Evolutionary conservation across 441 rosid species (phyloP).

Genomic region (Viola pubescens): DNA sequence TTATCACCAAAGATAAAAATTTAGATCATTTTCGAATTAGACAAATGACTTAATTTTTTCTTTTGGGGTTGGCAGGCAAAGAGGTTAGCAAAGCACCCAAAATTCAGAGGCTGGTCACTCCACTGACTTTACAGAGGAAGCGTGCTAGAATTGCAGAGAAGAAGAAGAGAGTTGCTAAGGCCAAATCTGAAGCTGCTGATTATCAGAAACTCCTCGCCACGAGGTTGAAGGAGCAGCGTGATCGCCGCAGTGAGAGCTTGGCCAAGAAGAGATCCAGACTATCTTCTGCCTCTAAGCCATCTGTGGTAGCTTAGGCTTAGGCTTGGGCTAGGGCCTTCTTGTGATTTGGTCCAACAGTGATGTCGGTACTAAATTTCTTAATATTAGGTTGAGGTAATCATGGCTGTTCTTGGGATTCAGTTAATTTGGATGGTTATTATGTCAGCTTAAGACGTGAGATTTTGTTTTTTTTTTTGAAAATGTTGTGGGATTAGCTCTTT

Average conservation of each 20-base stretch:
- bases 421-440: neutral
- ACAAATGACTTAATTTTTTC: neutral
- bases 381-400: constrained; percentile 18
- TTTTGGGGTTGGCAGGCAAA: constrained; percentile 24
- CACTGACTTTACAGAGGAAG: constrained; percentile 43
- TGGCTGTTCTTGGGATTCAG: constrained; percentile 13
- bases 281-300: constrained; percentile 43
- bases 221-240: constrained; percentile 46
- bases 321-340: neutral
- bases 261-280: constrained; percentile 45
- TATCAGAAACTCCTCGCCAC: constrained; percentile 39
- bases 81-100: constrained; percentile 43
- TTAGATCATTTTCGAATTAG: too few species aligned
- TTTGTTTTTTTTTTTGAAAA: constrained; percentile 2
- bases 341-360: constrained; percentile 8
- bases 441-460: constrained; percentile 2
- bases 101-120: constrained; percentile 44
- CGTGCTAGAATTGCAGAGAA: constrained; percentile 39
- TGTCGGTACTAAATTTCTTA: constrained; percentile 5
- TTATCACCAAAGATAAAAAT: neutral
- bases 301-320: constrained; percentile 21
- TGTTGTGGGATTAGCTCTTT: neutral
- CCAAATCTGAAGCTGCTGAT: constrained; percentile 40
- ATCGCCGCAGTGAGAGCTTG: constrained; percentile 38
- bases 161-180: constrained; percentile 41